Conservation (phyloP, 2,329 filamentous ascomycete genomes). For the Ophiostoma ulmi region DNA sequence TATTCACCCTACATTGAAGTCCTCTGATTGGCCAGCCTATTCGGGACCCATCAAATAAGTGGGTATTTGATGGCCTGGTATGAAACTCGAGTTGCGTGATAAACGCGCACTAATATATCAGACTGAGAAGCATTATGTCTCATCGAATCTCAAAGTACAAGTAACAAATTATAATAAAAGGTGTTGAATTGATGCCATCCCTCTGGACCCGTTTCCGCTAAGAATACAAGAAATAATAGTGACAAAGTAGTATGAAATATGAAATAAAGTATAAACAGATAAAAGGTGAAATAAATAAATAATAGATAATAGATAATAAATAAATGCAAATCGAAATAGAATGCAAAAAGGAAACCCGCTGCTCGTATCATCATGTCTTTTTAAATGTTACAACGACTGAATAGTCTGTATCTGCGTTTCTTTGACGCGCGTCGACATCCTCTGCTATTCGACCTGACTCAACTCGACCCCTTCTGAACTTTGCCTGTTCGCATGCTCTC, state of each 20-base stretch:
- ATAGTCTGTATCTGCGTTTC: neutral
- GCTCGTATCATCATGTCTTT: conserved; percentile 17
- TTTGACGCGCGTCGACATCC: neutral
- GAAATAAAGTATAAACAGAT: neutral
- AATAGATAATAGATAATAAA: neutral
- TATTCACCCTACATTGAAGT: too few species aligned
- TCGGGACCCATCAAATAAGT: neutral
- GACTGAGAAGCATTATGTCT: too few species aligned
- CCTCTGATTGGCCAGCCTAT: neutral
- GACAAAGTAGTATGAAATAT: neutral
- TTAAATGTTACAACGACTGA: neutral
- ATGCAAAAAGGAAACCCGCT: neutral
- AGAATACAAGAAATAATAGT: neutral
- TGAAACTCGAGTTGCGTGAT: neutral
- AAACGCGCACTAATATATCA: neutral
- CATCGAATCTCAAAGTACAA: too few species aligned
- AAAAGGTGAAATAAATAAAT: neutral
- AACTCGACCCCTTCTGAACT: too few species aligned
- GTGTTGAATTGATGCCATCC: neutral
- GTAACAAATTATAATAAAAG: neutral
- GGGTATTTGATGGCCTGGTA: neutral
- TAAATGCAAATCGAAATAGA: neutral
- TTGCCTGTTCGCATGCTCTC: neutral
- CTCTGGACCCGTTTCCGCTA: neutral
- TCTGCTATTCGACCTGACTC: neutral